phyloP scores from a whole-genome alignment of 2,329 filamentous ascomycete species.

The Sarocladium kiliense region DNA sequence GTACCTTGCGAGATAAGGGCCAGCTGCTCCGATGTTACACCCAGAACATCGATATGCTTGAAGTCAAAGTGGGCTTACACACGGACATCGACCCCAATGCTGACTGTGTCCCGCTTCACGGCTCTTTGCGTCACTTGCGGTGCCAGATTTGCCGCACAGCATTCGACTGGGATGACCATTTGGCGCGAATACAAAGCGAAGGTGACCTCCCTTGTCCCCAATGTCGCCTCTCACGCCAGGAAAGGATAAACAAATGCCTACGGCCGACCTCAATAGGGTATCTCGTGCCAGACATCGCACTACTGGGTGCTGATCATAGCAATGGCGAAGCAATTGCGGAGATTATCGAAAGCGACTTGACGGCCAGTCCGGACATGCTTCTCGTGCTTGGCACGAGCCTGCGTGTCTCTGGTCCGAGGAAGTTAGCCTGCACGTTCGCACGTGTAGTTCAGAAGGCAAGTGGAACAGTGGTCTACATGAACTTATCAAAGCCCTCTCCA shows the following conservation, averaged over 20 bases:
- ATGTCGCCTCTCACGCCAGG: slow-evolving; percentile 2
- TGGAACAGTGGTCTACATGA: neutral
- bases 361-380: neutral
- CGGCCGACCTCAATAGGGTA: neutral
- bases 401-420: neutral
- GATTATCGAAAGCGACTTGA: neutral
- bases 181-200: neutral
- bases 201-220: neutral
- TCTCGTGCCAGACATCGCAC: neutral
- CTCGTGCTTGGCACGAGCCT: neutral
- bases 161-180: neutral
- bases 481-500: neutral
- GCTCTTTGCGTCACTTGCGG: neutral
- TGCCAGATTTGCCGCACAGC: neutral
- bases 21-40: no score
- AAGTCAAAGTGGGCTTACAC: neutral
- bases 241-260: neutral
- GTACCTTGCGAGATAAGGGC: no score
- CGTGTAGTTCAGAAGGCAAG: neutral
- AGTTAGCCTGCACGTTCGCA: neutral
- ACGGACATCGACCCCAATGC: neutral
- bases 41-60: no score
- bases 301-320: neutral
- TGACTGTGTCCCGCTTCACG: neutral
- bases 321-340: neutral